These are phyloP conservation scores for Cladophialophora chaetospira DNA, from an alignment of 2,329 filamentous ascomycete species.

Conservation along the genomic window DNA sequence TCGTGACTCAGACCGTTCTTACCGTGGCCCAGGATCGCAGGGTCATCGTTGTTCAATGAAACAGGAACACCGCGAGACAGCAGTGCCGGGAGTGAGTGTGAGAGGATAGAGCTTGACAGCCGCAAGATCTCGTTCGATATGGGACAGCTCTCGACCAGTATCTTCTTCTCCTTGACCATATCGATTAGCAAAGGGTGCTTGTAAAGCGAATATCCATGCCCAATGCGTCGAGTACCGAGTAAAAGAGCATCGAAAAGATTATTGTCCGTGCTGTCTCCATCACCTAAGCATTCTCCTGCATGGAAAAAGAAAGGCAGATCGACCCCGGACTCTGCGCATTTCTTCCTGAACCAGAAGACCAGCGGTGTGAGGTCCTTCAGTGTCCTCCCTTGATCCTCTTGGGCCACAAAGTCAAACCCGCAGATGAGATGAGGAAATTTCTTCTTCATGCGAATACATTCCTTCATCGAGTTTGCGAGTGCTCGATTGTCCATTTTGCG, in stretches of 20 bases:
- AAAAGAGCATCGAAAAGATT: conserved; percentile 90
- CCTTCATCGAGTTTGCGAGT: conserved; percentile 79
- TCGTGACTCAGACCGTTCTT: conserved; percentile 83
- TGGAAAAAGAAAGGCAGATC: conserved; percentile 95
- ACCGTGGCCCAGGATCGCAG: conserved; percentile 82
- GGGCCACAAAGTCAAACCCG: conserved; percentile 87
- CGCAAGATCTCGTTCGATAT: conserved; percentile 87
- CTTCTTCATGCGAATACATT: conserved; percentile 80
- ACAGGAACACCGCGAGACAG: conserved; percentile 82
- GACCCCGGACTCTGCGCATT: conserved; percentile 74
- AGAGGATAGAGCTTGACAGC: conserved; percentile 72
- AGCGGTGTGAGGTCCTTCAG: conserved; percentile 77
- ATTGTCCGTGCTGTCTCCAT: conserved; percentile 72
- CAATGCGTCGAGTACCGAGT: conserved; percentile 83
- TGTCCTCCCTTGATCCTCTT: conserved; percentile 77
- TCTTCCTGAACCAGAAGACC: conserved; percentile 90
- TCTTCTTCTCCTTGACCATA: conserved; percentile 83
- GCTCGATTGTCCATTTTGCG: conserved; percentile 63
- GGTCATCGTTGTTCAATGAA: conserved; percentile 86
- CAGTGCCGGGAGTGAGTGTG: conserved; percentile 79
- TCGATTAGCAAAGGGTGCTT: conserved; percentile 89
- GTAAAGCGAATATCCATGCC: conserved; percentile 83
- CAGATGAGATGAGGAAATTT: conserved; percentile 76
- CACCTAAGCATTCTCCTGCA: conserved; percentile 82
- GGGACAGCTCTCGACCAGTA: conserved; percentile 86